Percentiles rank a stretch among this genome's conserved stretches.
These are phyloP conservation scores for Auxenochlorella protothecoides DNA, from an alignment of 139 green algal species.

Conservation along the genomic window DNA sequence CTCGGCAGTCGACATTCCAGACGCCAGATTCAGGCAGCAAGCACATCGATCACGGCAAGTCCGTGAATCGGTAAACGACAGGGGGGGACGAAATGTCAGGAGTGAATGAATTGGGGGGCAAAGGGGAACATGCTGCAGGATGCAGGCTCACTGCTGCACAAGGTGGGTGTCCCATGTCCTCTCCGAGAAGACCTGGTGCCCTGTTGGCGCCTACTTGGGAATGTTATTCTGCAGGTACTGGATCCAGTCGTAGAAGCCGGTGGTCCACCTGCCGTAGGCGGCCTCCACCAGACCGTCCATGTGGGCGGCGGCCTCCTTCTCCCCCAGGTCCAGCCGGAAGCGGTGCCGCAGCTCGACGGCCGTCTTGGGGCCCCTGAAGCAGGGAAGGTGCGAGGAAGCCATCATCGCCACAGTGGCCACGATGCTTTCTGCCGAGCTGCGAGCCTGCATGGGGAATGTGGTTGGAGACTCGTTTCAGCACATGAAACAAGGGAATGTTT, in stretches of 20 bases:
- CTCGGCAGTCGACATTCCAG: too few species aligned
- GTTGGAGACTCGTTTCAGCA: too few species aligned
- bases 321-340: conserved; percentile 64
- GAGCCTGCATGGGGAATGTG: conserved; percentile 10
- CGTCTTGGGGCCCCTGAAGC: conserved; percentile 57
- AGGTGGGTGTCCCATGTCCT: too few species aligned
- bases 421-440: conserved; percentile 30
- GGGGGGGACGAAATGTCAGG: too few species aligned
- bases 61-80: too few species aligned
- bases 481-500: too few species aligned
- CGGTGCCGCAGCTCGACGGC: conserved; percentile 46
- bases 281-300: conserved; percentile 64
- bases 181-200: too few species aligned
- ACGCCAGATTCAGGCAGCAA: too few species aligned
- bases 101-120: too few species aligned
- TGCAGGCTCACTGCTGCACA: too few species aligned
- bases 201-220: conserved; percentile 22
- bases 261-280: conserved; percentile 75
- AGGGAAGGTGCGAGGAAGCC: conserved; percentile 51
- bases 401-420: conserved; percentile 49
- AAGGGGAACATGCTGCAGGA: too few species aligned
- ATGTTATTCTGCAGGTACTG: conserved; percentile 72
- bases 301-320: conserved; percentile 52
- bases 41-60: too few species aligned
- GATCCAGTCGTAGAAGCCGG: conserved; percentile 61